Percentiles rank a stretch among this genome's conserved stretches.
Conservation (phyloP, 345 rosid genomes). For the Moricandia arvensis region DNA sequence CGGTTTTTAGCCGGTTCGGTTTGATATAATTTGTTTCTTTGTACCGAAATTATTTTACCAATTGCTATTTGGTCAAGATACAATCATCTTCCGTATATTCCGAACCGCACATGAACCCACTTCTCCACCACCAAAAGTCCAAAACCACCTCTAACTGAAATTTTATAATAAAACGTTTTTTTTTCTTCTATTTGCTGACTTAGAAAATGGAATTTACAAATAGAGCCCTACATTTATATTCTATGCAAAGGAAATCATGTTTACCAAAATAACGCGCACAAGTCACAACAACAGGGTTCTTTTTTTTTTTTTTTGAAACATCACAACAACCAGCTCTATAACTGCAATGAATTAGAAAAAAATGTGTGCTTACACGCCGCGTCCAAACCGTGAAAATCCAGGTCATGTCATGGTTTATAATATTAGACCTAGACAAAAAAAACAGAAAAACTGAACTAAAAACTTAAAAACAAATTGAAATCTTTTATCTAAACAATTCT, state of each 20-base stretch:
- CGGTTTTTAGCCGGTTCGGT: conserved; percentile 10
- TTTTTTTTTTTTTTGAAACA: too few species aligned
- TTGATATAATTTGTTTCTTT: neutral
- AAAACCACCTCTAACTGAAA: neutral
- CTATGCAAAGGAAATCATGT: neutral
- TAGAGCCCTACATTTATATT: neutral
- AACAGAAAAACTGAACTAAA: too few species aligned
- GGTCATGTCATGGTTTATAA: neutral
- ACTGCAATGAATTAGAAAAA: neutral
- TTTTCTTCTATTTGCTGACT: neutral
- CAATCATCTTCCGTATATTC: conserved; percentile 1
- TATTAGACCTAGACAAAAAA: too few species aligned
- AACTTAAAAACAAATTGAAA: too few species aligned
- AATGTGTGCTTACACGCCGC: neutral
- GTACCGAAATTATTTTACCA: neutral
- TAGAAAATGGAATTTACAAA: neutral
- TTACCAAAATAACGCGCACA: neutral
- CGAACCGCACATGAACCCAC: conserved; percentile 8
- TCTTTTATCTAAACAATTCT: too few species aligned
- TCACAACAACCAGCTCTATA: neutral
- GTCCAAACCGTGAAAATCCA: neutral
- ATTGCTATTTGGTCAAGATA: neutral
- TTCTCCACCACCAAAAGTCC: conserved; percentile 4
- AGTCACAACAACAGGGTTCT: neutral
- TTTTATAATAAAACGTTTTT: neutral